A percentile compares a stretch with the other conserved stretches of the same genome.
Evolutionary conservation across 1,284 basidiomycete species (phyloP).

Genomic region (Cryptococcus depauperatus): DNA sequence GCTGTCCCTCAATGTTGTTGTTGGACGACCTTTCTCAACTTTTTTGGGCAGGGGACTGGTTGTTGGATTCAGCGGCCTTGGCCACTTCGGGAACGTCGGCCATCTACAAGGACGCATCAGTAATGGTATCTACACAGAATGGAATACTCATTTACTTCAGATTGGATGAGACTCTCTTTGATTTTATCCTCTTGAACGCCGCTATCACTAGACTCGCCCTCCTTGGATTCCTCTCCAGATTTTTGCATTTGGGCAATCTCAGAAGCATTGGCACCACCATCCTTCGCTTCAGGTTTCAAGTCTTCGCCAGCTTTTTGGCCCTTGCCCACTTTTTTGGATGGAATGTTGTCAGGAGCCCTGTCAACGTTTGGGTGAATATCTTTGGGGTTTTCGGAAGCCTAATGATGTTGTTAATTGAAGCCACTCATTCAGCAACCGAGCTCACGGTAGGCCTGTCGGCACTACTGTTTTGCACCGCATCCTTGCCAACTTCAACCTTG

Average conservation of each 20-base stretch:
- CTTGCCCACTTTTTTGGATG: constrained; percentile 9
- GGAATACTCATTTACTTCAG: constrained; percentile 16
- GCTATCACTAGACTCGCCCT: constrained; percentile 7
- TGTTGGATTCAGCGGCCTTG: neutral
- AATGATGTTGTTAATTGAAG: neutral
- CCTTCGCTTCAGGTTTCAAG: constrained; percentile 4
- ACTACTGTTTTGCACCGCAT: constrained; percentile 1
- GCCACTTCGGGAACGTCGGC: neutral
- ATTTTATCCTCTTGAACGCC: constrained; percentile 12
- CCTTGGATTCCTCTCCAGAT: neutral
- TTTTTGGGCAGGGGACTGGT: neutral
- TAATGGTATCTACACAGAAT: neutral
- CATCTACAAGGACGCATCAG: neutral
- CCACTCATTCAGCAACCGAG: neutral
- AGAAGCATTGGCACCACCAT: constrained; percentile 9
- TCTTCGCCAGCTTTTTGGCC: constrained; percentile 1
- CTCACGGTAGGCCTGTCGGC: neutral
- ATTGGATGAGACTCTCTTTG: constrained; percentile 18
- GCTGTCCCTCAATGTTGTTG: too few relatives aligned
- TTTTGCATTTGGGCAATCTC: constrained; percentile 5
- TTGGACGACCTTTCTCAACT: too few relatives aligned
- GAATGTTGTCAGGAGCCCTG: constrained; percentile 2
- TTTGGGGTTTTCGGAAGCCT: constrained; percentile 11
- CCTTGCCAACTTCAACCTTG: constrained; percentile 7
- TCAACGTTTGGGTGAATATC: constrained; percentile 4